Conservation (phyloP, 2,329 filamentous ascomycete species). For the Stagonosporopsis rhizophila region DNA sequence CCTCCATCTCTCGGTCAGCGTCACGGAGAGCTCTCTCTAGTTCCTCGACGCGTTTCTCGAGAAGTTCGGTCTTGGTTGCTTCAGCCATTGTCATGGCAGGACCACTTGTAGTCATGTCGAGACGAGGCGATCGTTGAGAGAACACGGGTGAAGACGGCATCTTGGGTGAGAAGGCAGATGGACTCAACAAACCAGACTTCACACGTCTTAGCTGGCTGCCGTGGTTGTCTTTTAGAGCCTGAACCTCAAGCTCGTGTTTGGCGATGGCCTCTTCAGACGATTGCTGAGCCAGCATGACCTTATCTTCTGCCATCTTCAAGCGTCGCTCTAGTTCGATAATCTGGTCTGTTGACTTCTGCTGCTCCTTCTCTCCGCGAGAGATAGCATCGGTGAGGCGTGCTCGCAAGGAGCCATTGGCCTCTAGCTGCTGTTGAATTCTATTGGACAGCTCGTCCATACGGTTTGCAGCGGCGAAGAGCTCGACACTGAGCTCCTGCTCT, state of each 20-base stretch:
- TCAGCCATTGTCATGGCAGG: conserved; percentile 67
- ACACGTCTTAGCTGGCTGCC: conserved; percentile 78
- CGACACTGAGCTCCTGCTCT: conserved; percentile 70
- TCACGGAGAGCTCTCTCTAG: conserved; percentile 81
- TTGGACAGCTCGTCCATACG: conserved; percentile 80
- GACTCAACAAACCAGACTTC: conserved; percentile 59
- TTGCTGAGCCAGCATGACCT: conserved; percentile 81
- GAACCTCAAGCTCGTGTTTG: conserved; percentile 86
- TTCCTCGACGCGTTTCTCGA: conserved; percentile 81
- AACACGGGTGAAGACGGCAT: conserved; percentile 70
- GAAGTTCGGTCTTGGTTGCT: conserved; percentile 73
- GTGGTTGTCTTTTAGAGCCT: conserved; percentile 76
- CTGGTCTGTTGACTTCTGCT: conserved; percentile 77
- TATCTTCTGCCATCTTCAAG: conserved; percentile 83
- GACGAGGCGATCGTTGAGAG: conserved; percentile 63
- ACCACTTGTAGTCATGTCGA: conserved; percentile 69
- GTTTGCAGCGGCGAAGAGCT: conserved; percentile 75
- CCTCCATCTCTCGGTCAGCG: conserved; percentile 82
- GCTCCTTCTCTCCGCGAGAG: conserved; percentile 81
- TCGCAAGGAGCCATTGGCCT: conserved; percentile 77
- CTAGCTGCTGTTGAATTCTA: conserved; percentile 80
- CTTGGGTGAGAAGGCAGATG: conserved; percentile 62
- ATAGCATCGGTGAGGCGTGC: conserved; percentile 80
- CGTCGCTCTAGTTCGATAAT: conserved; percentile 85
- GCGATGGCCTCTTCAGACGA: conserved; percentile 83